Conservation (phyloP, 108 stramenopile species). For the Fragilariopsis cylindrus region DNA sequence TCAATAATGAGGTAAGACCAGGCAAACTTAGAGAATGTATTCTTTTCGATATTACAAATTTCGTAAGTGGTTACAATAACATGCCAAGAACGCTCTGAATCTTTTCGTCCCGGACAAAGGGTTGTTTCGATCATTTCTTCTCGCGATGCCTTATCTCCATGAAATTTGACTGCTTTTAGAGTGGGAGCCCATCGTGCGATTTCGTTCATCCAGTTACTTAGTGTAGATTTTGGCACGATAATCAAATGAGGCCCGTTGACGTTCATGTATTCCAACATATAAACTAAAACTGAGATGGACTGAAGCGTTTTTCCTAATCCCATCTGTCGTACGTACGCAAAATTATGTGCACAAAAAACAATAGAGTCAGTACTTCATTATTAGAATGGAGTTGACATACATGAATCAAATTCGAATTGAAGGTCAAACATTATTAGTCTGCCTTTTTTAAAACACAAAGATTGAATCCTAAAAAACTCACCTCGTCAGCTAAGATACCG, state of each 20-base stretch:
- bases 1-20: conserved; percentile 98
- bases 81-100: conserved; percentile 84
- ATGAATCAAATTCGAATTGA: neutral
- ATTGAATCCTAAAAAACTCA: conserved; percentile 10
- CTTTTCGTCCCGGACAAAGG: conserved; percentile 81
- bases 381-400: neutral
- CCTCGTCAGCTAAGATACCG: conserved; percentile 87
- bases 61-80: conserved; percentile 98
- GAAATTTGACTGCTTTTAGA: conserved; percentile 87
- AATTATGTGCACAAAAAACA: neutral
- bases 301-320: conserved; percentile 95
- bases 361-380: neutral
- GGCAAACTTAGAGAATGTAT: conserved; percentile 83
- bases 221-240: conserved; percentile 96
- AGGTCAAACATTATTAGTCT: too few relatives aligned
- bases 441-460: neutral
- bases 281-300: conserved; percentile 91
- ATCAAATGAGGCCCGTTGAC: conserved; percentile 90
- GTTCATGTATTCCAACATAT: conserved; percentile 70
- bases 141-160: conserved; percentile 85
- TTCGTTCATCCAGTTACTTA: conserved; percentile 99
- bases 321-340: conserved; percentile 57
- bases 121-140: conserved; percentile 67
- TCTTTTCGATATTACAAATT: conserved; percentile 90
- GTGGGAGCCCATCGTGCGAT: conserved; percentile 93